Base-by-base conservation (phyloP, 2,329 filamentous ascomycete species). In the Ophiostoma angusticollis region DNA sequence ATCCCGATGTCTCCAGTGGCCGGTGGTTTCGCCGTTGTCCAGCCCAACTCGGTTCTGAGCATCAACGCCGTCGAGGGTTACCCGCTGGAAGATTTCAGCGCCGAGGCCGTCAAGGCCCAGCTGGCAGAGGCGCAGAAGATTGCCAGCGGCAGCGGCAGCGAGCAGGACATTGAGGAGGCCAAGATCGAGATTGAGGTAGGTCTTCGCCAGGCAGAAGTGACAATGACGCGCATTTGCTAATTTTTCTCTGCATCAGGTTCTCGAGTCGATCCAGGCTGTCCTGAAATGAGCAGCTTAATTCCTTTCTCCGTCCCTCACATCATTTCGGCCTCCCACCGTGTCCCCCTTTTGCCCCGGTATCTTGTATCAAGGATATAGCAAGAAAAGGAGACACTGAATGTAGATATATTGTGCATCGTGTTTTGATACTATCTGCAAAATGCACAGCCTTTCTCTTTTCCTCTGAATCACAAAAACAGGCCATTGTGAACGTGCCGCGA, bases 31-130 rank as follows among this genome's bases (percentile, higher is more conserved):
- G 91, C 91, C 55, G 80, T 91, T 54, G 86, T 98, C 46, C 91
- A 98, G 72, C 91, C 91, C 58, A 80, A 86, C 72, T 96, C 87
- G 29, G 66, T 78, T 56, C 72, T 98, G 63, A 95, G 84, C 81
- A 94, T 98, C 74, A 98, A 96, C 68, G 87, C 91, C 52, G 84
- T 93, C 46, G 91, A 98, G 73, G 91, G 84, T 44, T 96, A 79
- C 72, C 71, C 89, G 47, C 67, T 98, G 43, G 91, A 96, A 66
- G 86, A 95, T 58, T 98, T 98, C 74, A 94, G 84, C 72, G 69
- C 78, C 52, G 91, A 96, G 47, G 79, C 84, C 50, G 84, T 98
- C 62, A 77, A 75, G 58, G 76, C 80, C 58, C 89, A 95, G 71
- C 85, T 96, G 55, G 67, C 84, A 45, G 91, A 98, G 71, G 86